Evolutionary conservation across 1,284 basidiomycete species (phyloP).

Genomic region (Flammula alnicola): DNA sequence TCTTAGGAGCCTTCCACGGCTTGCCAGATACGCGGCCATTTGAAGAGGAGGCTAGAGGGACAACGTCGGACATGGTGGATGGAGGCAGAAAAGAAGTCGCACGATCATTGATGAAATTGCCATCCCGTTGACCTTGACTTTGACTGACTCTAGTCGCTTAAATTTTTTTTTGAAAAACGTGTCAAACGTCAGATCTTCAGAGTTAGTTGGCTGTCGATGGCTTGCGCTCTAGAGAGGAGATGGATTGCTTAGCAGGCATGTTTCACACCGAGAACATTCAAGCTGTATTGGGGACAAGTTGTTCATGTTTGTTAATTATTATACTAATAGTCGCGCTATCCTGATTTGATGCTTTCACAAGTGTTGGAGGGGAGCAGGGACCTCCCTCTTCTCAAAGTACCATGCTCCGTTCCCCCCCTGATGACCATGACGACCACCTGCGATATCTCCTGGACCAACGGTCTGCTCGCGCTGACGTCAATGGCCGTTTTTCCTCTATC

Average conservation of each 20-base stretch:
- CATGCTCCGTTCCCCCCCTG: slow-evolving; percentile 39
- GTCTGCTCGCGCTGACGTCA: slow-evolving; percentile 50
- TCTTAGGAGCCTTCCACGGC: slow-evolving; percentile 67
- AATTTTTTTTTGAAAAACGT: too few relatives aligned
- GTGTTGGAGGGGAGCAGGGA: too few relatives aligned
- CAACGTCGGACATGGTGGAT: slow-evolving; percentile 26
- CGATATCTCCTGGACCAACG: slow-evolving; percentile 60
- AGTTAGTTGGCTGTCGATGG: too few relatives aligned
- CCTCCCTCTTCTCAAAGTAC: slow-evolving; percentile 15
- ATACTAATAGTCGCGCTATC: too few relatives aligned
- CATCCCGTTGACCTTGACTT: too few relatives aligned
- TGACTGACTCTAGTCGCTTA: too few relatives aligned
- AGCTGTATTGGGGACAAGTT: slow-evolving; percentile 16
- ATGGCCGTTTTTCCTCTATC: slow-evolving; percentile 54
- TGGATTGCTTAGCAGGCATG: slow-evolving; percentile 1
- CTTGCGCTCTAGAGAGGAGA: too few relatives aligned
- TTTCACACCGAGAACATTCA: too few relatives aligned
- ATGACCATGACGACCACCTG: slow-evolving; percentile 51
- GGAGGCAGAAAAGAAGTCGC: slow-evolving; percentile 21
- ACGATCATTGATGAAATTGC: slow-evolving; percentile 22
- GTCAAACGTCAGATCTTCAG: too few relatives aligned
- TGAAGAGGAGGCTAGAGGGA: slow-evolving; percentile 54
- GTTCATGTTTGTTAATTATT: slow-evolving; percentile 23
- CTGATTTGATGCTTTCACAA: slow-evolving; percentile 16
- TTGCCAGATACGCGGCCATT: slow-evolving; percentile 66